These are phyloP conservation scores for Termitomyces sp. DNA, from an alignment of 768 basidiomycete genomes.

Conservation along the genomic window DNA sequence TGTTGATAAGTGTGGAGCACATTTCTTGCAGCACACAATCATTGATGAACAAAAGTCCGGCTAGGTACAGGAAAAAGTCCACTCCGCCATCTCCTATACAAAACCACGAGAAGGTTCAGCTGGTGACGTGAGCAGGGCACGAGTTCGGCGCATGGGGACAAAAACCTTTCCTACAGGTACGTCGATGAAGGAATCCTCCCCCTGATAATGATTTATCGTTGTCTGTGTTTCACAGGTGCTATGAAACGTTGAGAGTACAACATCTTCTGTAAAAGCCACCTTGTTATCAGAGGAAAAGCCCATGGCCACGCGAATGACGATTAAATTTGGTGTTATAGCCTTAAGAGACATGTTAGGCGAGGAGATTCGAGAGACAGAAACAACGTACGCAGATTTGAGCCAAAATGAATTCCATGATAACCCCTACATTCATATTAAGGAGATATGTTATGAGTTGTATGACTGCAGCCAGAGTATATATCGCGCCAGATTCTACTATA, in stretches of 20 bases:
- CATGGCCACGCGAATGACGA: neutral
- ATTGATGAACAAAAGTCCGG: neutral
- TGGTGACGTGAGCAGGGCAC: neutral
- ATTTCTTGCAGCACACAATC: too few relatives aligned
- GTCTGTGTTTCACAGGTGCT: neutral
- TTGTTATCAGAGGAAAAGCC: neutral
- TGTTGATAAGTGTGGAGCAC: too few relatives aligned
- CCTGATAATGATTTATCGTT: neutral
- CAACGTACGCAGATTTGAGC: conserved; percentile 20
- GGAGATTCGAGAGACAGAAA: neutral
- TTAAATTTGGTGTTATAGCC: neutral
- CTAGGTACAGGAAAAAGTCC: neutral
- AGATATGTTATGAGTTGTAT: conserved; percentile 20
- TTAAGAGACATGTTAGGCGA: neutral
- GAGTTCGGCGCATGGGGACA: neutral
- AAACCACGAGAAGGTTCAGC: neutral
- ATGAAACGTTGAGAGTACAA: neutral
- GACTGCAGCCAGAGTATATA: conserved; percentile 21
- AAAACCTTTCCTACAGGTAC: neutral
- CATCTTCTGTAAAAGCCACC: neutral
- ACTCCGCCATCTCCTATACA: neutral
- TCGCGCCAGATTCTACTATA: conserved; percentile 19
- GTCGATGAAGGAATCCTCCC: neutral
- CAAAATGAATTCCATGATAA: conserved; percentile 21
- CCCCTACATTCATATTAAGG: conserved; percentile 22